phyloP scores from a whole-genome alignment of 2,329 filamentous ascomycete species.

The Zalaria sp. region DNA sequence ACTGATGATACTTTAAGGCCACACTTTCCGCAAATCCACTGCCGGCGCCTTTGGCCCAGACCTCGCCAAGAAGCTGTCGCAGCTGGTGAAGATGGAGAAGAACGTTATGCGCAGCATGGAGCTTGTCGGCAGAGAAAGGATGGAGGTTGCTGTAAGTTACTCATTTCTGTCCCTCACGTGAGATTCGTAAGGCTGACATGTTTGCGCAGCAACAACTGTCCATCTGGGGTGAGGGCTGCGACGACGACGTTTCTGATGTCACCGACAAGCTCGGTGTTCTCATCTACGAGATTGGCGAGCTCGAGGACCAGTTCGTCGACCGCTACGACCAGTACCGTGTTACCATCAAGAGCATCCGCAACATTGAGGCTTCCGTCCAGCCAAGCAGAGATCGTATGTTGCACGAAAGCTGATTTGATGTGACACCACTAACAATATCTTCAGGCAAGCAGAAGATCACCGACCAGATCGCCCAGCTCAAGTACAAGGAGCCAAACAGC shows the following conservation, averaged over 20 bases:
- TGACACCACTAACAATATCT: constrained; percentile 8
- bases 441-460: constrained; percentile 97
- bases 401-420: neutral
- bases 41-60: constrained; percentile 73
- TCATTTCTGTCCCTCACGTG: neutral
- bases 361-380: constrained; percentile 97
- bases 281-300: constrained; percentile 95
- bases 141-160: constrained; percentile 84
- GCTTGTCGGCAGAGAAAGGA: constrained; percentile 83
- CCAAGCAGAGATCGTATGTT: constrained; percentile 85
- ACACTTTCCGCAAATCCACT: constrained; percentile 58
- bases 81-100: constrained; percentile 99
- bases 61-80: constrained; percentile 91
- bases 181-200: constrained; percentile 8
- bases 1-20: constrained; percentile 31
- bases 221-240: constrained; percentile 87
- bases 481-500: constrained; percentile 99
- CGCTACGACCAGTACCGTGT: constrained; percentile 98
- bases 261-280: constrained; percentile 97
- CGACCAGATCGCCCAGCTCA: constrained; percentile 95
- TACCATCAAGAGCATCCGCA: constrained; percentile 98
- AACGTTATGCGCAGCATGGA: constrained; percentile 99
- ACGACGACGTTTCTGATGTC: constrained; percentile 96
- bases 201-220: constrained; percentile 80
- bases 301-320: constrained; percentile 96